Conservation (phyloP, 2,329 filamentous ascomycete species). For the Monosporascus sp. region DNA sequence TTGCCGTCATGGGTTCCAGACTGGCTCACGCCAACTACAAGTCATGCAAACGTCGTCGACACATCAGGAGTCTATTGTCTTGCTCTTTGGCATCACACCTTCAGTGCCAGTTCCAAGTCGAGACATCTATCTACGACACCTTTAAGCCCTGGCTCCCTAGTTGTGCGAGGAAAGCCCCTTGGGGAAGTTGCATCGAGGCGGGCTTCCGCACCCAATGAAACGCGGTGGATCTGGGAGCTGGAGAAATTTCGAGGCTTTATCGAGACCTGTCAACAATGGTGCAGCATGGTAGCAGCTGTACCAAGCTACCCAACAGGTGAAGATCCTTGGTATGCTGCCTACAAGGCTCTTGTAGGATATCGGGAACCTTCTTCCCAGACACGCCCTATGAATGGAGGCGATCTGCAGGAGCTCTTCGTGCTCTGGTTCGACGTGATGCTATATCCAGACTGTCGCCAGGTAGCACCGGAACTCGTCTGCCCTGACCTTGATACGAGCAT, state of each 20-base stretch:
- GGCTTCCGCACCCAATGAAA: not conserved
- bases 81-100: accelerated
- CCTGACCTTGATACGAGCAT: no score
- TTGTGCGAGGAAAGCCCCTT: not conserved
- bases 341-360: not conserved
- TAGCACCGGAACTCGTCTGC: not conserved
- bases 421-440: not conserved
- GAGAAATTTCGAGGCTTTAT: not conserved
- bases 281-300: not conserved
- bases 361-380: no score
- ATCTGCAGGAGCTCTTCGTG: not conserved
- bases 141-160: not conserved
- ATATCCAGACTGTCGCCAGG: not conserved
- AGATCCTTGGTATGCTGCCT: not conserved
- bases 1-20: constrained; percentile 10
- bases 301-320: not conserved
- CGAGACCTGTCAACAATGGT: not conserved
- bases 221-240: accelerated
- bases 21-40: not conserved
- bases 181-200: not conserved
- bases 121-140: not conserved
- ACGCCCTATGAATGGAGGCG: no score
- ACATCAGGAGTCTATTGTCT: not conserved
- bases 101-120: not conserved
- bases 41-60: not conserved